Evolutionary conservation across 257 asterid species (phyloP), one percentile per base, ranked within the genome.

Genomic region (Phtheirospermum japonicum): DNA sequence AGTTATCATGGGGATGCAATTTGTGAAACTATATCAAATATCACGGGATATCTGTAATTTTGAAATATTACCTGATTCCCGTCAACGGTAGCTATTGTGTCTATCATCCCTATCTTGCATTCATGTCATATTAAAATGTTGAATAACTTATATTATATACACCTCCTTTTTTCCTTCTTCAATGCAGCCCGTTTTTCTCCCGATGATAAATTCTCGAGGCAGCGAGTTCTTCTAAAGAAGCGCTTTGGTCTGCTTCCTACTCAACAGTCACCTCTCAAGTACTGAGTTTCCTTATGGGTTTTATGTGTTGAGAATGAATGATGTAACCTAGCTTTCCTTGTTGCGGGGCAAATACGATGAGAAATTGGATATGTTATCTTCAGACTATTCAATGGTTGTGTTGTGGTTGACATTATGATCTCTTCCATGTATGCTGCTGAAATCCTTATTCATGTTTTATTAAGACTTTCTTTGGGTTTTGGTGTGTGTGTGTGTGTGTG

Each of bases 151-250:
- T 30, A 7, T 14, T 17, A 33, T 50, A 13, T 49, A 7, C 13
- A 11, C n/a, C 20, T 9, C 4, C n/a, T n/a, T 18, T 56, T 5
- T 40, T 58, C 49, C 9, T 32, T 67, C 19, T 40, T 18, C 40
- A 31, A 7, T 76, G 82, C 89, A 89, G 97, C 97, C 51, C 94
- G 97, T 7, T 89, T 89, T 69, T 89, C 97, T 0, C 97, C 97
- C 0, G 97, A 89, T 65, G 97, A 89, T 52, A 89, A 89, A 66
- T 82, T 59, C 79, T 74, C 91, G 0, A 89, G 94, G 80, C 95
- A 89, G 81, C 85, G 97, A 65, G 77, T 89, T 65, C 85, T 82
- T 28, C 68, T 89, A 64, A 89, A 89, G 76, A 89, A 89, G 82
- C 88, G 95, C 3, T 89, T 89, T 49, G 97, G 95, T 34, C 73